Evolutionary conservation across 352 stramenopile genomes (phyloP), one percentile per base, ranked within the genome.

Genomic region (Pythium dissimile): DNA sequence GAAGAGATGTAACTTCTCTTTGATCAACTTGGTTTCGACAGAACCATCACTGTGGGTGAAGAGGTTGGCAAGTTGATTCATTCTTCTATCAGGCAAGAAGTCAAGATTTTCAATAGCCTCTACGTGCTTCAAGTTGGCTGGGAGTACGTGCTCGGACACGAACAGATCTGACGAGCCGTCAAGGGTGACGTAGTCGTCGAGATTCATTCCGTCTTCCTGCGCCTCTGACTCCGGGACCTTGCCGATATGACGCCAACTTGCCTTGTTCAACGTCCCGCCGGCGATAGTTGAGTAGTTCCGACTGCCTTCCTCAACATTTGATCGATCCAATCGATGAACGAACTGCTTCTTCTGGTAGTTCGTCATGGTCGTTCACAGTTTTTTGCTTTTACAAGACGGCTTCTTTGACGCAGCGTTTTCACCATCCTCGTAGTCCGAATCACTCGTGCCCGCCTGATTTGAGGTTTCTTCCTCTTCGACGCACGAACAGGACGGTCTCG

Each of bases 281-380:
- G 31, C 41, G 26, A 65, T 12, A 1, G 31, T 59, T 2, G 13
- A 24, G 26, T 59, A 27, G 16, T 65, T 65, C 7, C n/a, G 1
- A n/a, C 53, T 54, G 5, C 57, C 48, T 58, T 54, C 39, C 12
- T 49, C 39, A 0, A 59, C 43, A 12, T 42, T 54, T 0, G 6
- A 7, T 13, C 43, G 16, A 20, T 5, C 10, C 5, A 64, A 15
- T n/a, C 20, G 35, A 38, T 49, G 41, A 38, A 60, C 20, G n/a
- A 50, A 54, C 9, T 49, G 4, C 43, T 54, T 59, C 15, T 7
- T 15, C 24, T 66, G 58, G 20, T 56, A 66, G 18, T 55, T 54
- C 1, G 49, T 66, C 11, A 56, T 35, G 0, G 59, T 66, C 50
- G n/a, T n/a, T n/a, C n/a, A n/a, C n/a, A n/a, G n/a, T n/a, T n/a